Conservation (phyloP, 2,329 filamentous ascomycete species). For the Monosporascus sp. region DNA sequence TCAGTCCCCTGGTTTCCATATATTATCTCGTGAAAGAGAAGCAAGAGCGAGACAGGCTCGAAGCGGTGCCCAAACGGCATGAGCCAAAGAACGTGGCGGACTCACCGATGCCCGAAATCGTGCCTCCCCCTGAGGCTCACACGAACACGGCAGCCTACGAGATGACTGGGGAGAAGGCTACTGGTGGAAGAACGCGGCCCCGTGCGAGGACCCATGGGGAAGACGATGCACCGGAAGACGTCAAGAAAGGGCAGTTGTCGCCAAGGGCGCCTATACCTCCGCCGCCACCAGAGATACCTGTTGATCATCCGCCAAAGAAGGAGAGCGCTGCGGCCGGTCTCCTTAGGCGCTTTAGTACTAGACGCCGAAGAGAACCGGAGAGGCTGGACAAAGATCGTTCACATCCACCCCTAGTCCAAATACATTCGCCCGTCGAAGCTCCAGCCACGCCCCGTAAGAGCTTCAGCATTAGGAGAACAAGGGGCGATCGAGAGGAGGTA, state of each 20-base stretch:
- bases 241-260: conserved; percentile 59
- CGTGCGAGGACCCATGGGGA: conserved; percentile 91
- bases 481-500: conserved; percentile 48
- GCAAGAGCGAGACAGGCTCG: conserved; percentile 66
- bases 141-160: conserved; percentile 84
- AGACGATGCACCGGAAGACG: conserved; percentile 73
- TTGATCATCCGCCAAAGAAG: conserved; percentile 65
- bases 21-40: conserved; percentile 98
- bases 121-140: conserved; percentile 78
- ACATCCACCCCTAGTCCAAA: conserved; percentile 67
- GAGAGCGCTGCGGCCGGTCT: conserved; percentile 83
- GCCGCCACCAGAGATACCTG: conserved; percentile 50
- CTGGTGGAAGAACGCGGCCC: conserved; percentile 75
- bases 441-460: conserved; percentile 70
- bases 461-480: conserved; percentile 69
- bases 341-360: conserved; percentile 84
- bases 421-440: conserved; percentile 70
- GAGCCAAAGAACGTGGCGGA: conserved; percentile 37
- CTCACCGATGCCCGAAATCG: conserved; percentile 62
- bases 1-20: conserved; percentile 83
- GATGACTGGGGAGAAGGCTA: conserved; percentile 82
- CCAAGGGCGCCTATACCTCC: conserved; percentile 39
- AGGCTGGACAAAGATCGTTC: conserved; percentile 59
- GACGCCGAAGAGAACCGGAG: conserved; percentile 65
- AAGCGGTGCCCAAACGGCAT: conserved; percentile 26